Evolutionary conservation across 1,139 yeast genomes (phyloP), one percentile per base, ranked within the genome.

Genomic region (Debaryomyces sp.): DNA sequence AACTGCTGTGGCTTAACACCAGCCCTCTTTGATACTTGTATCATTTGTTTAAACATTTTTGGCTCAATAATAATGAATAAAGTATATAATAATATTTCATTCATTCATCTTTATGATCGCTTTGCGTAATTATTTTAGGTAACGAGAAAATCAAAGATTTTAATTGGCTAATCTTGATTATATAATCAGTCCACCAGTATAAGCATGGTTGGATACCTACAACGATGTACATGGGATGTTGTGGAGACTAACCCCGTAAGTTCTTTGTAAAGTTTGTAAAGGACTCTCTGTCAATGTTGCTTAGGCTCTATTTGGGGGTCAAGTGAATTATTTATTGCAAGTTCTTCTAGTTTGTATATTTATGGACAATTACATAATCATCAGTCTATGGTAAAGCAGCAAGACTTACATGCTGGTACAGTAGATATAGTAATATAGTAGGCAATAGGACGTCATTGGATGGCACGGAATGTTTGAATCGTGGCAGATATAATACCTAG

Each of bases 71-170:
- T 38, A 17, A 22, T 23, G 38, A 42, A 26, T 33, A 34, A 23
- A 42, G 13, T 21, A 24, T 13, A 27, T 15, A 30, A 9, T 41
- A 35, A 12, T 22, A 35, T n/a, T 36, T 35, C 29, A 36, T 15
- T 23, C 17, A 38, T 18, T 37, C 29, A 29, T 33, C n/a, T 27
- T 23, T 17, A 18, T 24, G 21, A 26, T 22, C 35, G 43, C 24
- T 44, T 44, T 44, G 46, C 41, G 46, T 44, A 36, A 44, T 37
- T 27, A 36, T 38, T 43, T 50, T 48, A 45, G 49, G 50, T 50
- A 50, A 48, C 53, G 42, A 41, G 48, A 50, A 50, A 50, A 50
- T 48, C 47, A 44, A 40, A 38, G 38, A 22, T 41, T 44, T 46
- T 48, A 41, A 50, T 50, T 50, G 53, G 53, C 40, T 38, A 40